These are phyloP conservation scores for Cicer bijugum DNA, from an alignment of 306 rosid species.

Conservation along the genomic window DNA sequence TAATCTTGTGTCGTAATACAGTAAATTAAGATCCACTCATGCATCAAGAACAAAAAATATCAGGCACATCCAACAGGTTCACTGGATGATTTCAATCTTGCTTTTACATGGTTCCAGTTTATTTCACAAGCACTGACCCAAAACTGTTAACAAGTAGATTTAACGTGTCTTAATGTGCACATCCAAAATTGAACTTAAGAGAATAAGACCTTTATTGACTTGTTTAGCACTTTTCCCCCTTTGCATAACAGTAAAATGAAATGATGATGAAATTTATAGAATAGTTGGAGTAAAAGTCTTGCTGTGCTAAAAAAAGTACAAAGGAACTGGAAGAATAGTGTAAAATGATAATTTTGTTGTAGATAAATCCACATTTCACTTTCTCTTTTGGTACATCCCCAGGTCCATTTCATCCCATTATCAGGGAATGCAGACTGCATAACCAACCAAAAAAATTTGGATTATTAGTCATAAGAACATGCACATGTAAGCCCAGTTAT, in stretches of 20 bases:
- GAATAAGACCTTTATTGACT: constrained; percentile 21
- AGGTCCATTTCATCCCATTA: no score
- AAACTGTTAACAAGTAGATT: constrained; percentile 34
- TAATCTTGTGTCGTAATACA: constrained; percentile 38
- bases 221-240: constrained; percentile 15
- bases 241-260: constrained; percentile 11
- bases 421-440: no score
- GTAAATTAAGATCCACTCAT: constrained; percentile 40
- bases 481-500: no score
- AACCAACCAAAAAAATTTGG: no score
- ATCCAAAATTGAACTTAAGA: constrained; percentile 27
- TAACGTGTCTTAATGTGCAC: constrained; percentile 7
- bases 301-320: no score
- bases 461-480: no score
- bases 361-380: no score
- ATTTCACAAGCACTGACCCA: constrained; percentile 22
- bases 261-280: no score
- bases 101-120: constrained; percentile 37
- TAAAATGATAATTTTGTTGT: no score
- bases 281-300: no score
- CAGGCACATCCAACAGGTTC: constrained; percentile 33
- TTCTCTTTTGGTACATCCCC: no score
- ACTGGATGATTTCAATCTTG: constrained; percentile 1
- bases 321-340: no score
- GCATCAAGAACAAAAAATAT: constrained; percentile 38